A percentile compares a stretch with the other conserved stretches of the same genome.
Evolutionary conservation across 768 basidiomycete genomes (phyloP).

Genomic region (Mycena belliarum): DNA sequence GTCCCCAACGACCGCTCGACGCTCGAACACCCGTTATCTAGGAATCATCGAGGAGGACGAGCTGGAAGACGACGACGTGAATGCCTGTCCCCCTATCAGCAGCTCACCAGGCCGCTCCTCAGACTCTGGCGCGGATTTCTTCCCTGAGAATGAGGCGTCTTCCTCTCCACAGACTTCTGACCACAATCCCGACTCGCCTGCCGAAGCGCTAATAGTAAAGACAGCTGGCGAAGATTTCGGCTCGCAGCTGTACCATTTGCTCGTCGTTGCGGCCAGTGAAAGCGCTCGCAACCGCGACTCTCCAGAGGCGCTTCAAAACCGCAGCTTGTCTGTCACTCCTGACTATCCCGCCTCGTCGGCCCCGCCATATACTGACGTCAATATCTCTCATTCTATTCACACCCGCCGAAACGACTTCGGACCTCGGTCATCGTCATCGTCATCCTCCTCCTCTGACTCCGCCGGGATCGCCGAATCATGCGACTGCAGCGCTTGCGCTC

Average conservation of each 20-base stretch:
- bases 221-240: background rate
- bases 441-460: background rate
- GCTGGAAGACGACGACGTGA: slow-evolving; percentile 13
- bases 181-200: background rate
- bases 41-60: slow-evolving; percentile 11
- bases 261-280: slow-evolving; percentile 1
- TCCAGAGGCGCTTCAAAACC: background rate
- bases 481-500: background rate
- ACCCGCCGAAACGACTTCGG: slow-evolving; percentile 6
- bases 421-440: slow-evolving; percentile 3
- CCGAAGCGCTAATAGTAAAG: too few relatives aligned
- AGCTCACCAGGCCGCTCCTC: slow-evolving; percentile 19
- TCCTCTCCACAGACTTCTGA: slow-evolving; percentile 17
- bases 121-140: background rate
- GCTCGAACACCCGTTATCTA: background rate
- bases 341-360: slow-evolving; percentile 12
- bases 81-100: slow-evolving; percentile 12
- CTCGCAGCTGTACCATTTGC: slow-evolving; percentile 1
- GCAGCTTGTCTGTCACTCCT: slow-evolving; percentile 14
- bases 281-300: background rate
- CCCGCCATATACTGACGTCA: background rate
- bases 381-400: background rate
- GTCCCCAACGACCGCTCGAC: background rate
- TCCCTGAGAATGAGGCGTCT: background rate
- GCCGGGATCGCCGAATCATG: background rate